A percentile compares a stretch with the other conserved stretches of the same genome.
Evolutionary conservation across 768 basidiomycete genomes (phyloP).

Genomic region (Jaapia argillacea): DNA sequence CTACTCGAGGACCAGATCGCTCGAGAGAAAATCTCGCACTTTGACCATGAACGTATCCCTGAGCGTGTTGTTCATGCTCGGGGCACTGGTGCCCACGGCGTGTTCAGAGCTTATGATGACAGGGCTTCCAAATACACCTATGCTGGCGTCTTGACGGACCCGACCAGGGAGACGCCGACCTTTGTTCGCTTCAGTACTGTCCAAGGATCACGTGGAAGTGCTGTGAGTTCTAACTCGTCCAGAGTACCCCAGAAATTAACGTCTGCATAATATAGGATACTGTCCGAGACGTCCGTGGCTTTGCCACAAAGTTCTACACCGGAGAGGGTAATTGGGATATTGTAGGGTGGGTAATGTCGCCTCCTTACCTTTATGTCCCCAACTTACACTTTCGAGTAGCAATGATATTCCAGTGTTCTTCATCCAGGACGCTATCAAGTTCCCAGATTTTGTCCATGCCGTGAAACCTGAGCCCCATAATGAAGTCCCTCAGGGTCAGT

Average conservation of each 20-base stretch:
- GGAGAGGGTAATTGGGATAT: slow-evolving; percentile 83
- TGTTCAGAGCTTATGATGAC: slow-evolving; percentile 67
- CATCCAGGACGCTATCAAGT: slow-evolving; percentile 76
- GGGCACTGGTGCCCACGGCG: slow-evolving; percentile 73
- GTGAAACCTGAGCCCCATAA: slow-evolving; percentile 82
- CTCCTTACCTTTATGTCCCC: not conserved
- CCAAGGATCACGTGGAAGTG: slow-evolving; percentile 70
- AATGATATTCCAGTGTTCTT: slow-evolving; percentile 80
- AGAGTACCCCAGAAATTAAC: slow-evolving; percentile 1
- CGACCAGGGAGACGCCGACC: slow-evolving; percentile 60
- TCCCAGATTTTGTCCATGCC: slow-evolving; percentile 79
- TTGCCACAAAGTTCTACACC: slow-evolving; percentile 79
- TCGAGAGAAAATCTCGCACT: slow-evolving; percentile 68
- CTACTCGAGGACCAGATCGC: slow-evolving; percentile 72
- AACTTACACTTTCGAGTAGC: slow-evolving; percentile 14
- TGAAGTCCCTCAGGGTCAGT: slow-evolving; percentile 62
- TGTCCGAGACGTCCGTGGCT: slow-evolving; percentile 81
- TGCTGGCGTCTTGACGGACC: slow-evolving; percentile 64
- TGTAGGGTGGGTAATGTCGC: no score
- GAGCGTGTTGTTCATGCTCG: slow-evolving; percentile 74
- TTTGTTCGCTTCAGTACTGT: slow-evolving; percentile 87
- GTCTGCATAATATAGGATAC: no score
- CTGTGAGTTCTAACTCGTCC: slow-evolving; percentile 34
- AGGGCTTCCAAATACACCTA: slow-evolving; percentile 61
- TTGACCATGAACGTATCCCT: slow-evolving; percentile 86